These are phyloP conservation scores for Musa balbisiana DNA, from an alignment of 202 grass and related monocot species.

Conservation along the genomic window DNA sequence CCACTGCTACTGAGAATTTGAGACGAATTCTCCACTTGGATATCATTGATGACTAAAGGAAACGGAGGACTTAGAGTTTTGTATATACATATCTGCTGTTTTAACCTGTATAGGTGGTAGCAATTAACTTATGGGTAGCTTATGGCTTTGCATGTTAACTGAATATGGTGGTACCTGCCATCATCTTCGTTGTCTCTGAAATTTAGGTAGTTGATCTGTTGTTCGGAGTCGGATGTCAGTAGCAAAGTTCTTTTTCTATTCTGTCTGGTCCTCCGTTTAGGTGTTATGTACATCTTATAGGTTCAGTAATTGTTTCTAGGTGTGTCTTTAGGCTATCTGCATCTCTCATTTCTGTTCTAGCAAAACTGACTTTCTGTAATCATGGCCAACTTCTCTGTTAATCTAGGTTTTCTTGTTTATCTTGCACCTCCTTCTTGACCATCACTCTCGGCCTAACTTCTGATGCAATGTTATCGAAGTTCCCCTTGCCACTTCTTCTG, in stretches of 20 bases:
- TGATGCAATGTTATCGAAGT: neutral
- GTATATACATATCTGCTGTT: neutral
- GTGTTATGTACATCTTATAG: neutral
- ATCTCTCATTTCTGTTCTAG: neutral
- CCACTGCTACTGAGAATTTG: conserved; percentile 64
- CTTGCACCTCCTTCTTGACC: neutral
- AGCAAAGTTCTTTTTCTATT: neutral
- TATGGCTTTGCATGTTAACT: neutral
- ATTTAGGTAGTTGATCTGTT: neutral
- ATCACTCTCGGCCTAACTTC: neutral
- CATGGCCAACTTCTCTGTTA: neutral
- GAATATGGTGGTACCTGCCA: neutral
- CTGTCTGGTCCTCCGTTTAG: neutral
- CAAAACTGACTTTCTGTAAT: neutral
- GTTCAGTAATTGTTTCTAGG: neutral
- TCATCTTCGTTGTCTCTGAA: neutral
- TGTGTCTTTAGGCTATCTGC: neutral
- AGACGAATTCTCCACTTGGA: conserved; percentile 74
- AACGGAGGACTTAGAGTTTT: neutral
- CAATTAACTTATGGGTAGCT: neutral
- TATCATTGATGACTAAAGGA: conserved; percentile 33
- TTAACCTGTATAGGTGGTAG: neutral
- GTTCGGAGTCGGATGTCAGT: neutral
- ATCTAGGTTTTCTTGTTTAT: neutral
- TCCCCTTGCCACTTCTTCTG: conserved; percentile 2